Conservation (phyloP, 2,329 filamentous ascomycete species). For the Neopestalotiopsis rosae region DNA sequence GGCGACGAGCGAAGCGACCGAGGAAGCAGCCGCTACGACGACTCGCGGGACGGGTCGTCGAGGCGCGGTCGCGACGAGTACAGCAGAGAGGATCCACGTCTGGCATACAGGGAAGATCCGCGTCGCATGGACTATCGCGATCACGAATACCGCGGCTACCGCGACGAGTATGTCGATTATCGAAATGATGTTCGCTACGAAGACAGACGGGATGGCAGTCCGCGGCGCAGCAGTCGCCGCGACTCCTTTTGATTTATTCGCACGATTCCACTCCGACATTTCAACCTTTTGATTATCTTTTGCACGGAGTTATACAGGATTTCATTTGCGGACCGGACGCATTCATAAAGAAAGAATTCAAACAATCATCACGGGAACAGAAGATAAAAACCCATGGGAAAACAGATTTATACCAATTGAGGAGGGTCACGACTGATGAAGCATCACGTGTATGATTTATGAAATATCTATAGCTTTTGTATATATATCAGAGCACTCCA, state of each 20-base stretch:
- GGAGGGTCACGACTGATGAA: not conserved
- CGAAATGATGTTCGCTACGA: slow-evolving; percentile 24
- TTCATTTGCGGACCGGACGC: not conserved
- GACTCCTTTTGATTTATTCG: slow-evolving; percentile 28
- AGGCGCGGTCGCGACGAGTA: not conserved
- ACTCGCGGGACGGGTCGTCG: slow-evolving; percentile 11
- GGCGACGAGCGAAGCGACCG: slow-evolving; percentile 5
- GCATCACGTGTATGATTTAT: slow-evolving; percentile 2
- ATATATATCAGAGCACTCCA: not conserved
- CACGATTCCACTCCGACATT: not conserved
- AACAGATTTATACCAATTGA: not conserved
- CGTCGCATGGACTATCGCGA: slow-evolving; percentile 14
- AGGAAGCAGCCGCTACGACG: not conserved
- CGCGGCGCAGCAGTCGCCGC: slow-evolving; percentile 28
- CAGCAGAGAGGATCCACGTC: not conserved
- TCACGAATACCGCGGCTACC: slow-evolving; percentile 21
- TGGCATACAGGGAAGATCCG: slow-evolving; percentile 2
- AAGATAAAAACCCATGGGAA: not conserved
- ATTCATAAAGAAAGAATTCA: not conserved
- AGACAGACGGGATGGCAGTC: slow-evolving; percentile 21
- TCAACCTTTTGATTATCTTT: not conserved
- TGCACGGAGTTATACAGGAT: not conserved
- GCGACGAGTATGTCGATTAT: slow-evolving; percentile 23
- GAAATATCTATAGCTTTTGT: not conserved
- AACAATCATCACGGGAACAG: not conserved